Conservation (phyloP, 2,329 filamentous ascomycete genomes). For the Lecanosticta acicola region DNA sequence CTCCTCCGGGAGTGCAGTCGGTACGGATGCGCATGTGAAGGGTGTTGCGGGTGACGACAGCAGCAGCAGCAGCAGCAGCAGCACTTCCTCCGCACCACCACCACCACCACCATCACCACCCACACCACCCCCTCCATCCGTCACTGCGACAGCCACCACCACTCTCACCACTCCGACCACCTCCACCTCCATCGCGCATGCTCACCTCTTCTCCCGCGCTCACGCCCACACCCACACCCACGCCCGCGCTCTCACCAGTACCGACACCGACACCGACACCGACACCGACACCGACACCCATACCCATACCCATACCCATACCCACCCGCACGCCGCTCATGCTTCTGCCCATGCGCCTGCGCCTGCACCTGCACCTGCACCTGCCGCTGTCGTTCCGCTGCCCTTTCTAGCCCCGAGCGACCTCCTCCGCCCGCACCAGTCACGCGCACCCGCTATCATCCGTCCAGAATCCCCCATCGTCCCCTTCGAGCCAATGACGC, state of each 20-base stretch:
- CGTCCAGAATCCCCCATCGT: not conserved
- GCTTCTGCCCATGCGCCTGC: not conserved
- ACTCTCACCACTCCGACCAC: not conserved
- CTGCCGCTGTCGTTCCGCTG: constrained; percentile 2
- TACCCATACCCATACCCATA: not conserved
- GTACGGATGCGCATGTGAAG: too few relatives aligned
- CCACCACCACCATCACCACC: too few relatives aligned
- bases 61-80: too few relatives aligned
- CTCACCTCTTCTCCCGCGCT: not conserved
- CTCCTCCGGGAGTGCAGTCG: too few relatives aligned
- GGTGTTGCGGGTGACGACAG: too few relatives aligned
- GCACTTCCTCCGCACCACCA: too few relatives aligned
- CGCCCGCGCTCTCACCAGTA: too few relatives aligned
- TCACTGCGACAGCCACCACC: not conserved
- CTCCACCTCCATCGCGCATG: not conserved
- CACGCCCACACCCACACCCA: not conserved
- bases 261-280: not conserved
- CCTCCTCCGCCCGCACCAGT: constrained; percentile 11
- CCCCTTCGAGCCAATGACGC: constrained; percentile 14
- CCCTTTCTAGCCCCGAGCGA: constrained; percentile 19
- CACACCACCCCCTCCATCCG: not conserved
- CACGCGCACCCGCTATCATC: constrained; percentile 1
- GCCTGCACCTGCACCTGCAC: not conserved
- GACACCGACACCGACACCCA: constrained; percentile 1
- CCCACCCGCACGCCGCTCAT: not conserved